Evolutionary conservation across 176 grass and related monocot species (phyloP).

Genomic region (Themeda triandra): DNA sequence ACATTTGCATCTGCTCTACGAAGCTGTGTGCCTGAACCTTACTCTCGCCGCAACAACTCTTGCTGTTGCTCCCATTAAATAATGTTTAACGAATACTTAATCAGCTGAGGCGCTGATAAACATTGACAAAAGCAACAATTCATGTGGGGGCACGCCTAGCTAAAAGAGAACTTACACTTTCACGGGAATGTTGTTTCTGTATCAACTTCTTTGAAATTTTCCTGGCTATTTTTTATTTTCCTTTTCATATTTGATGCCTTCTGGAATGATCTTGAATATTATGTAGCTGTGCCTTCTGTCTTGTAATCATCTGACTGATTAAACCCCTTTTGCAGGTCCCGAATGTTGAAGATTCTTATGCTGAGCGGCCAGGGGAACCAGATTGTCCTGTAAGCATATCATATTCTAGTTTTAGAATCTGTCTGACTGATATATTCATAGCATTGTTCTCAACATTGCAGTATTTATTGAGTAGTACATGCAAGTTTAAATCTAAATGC

Average conservation of each 20-base stretch:
- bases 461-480: slow-evolving; percentile 61
- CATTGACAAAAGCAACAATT: background rate
- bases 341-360: slow-evolving; percentile 56
- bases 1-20: background rate
- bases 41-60: background rate
- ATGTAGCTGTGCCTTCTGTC: background rate
- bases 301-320: slow-evolving; percentile 23
- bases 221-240: background rate
- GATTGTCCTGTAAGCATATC: slow-evolving; percentile 80
- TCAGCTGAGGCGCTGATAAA: background rate
- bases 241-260: background rate
- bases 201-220: slow-evolving; percentile 1
- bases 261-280: background rate
- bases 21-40: background rate
- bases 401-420: slow-evolving; percentile 25
- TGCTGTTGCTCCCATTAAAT: background rate
- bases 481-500: slow-evolving; percentile 74
- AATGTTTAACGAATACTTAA: background rate
- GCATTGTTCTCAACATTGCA: slow-evolving; percentile 38
- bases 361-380: slow-evolving; percentile 64
- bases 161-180: slow-evolving; percentile 9
- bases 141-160: background rate
- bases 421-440: slow-evolving; percentile 23
- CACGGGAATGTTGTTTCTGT: background rate
- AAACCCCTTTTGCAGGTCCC: slow-evolving; percentile 49